Percentiles rank a stretch among this genome's conserved stretches.
Evolutionary conservation across 169 alveolate genomes (phyloP).

Genomic region (Besnoitia besnoiti): DNA sequence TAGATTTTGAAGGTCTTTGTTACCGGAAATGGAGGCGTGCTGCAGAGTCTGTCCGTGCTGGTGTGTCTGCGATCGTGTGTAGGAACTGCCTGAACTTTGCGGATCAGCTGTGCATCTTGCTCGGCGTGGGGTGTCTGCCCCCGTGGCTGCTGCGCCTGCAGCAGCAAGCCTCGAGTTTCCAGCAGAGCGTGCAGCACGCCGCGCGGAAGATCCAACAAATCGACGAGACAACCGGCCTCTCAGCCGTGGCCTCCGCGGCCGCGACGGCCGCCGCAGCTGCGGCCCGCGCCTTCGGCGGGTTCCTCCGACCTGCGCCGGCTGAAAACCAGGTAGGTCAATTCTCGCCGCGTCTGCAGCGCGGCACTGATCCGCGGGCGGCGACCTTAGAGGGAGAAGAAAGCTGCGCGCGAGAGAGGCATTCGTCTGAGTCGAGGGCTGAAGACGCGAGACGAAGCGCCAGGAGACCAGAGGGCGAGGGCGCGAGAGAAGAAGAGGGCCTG

Average conservation of each 20-base stretch:
- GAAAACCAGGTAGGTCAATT: background rate
- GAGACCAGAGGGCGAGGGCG: too few relatives aligned
- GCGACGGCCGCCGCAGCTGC: conserved; percentile 55
- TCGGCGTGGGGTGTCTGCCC: conserved; percentile 52
- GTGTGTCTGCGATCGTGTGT: conserved; percentile 17
- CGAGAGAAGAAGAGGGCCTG: background rate
- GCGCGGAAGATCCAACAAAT: conserved; percentile 40
- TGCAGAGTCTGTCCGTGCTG: background rate
- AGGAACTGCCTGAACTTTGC: conserved; percentile 63
- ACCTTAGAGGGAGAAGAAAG: too few relatives aligned
- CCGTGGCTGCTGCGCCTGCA: conserved; percentile 53
- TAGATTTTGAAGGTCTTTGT: too few relatives aligned
- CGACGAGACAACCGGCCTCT: conserved; percentile 38
- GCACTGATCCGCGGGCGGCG: too few relatives aligned
- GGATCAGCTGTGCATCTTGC: conserved; percentile 40
- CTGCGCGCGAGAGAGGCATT: too few relatives aligned
- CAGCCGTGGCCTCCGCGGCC: conserved; percentile 51
- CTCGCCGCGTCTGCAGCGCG: too few relatives aligned
- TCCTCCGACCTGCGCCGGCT: background rate
- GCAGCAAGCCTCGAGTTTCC: conserved; percentile 36
- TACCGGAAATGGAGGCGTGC: too few relatives aligned
- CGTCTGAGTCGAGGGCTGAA: background rate
- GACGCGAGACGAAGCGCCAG: background rate
- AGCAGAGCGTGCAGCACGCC: conserved; percentile 44
- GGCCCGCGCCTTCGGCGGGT: conserved; percentile 34